Base-by-base conservation (phyloP, 768 basidiomycete genomes). In the Trametes villosa region DNA sequence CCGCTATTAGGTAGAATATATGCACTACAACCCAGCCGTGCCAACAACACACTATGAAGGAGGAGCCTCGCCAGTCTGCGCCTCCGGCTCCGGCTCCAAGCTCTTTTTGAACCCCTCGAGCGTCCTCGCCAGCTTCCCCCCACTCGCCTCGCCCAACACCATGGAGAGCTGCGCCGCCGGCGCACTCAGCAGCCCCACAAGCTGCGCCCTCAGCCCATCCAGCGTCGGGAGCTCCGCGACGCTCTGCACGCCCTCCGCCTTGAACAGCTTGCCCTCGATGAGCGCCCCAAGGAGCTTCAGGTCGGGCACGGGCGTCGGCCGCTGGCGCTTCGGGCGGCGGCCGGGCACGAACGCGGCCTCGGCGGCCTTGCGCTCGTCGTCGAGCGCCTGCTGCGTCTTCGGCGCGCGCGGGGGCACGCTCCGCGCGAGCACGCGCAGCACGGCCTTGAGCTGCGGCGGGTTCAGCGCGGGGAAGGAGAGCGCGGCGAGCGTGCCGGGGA, bases 151-250 rank as follows among this genome's bases (percentile, higher is more conserved):
- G 57, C 81, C 83, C 59, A 93, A 72, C 42, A 91, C 81, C 47
- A 84, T 86, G 4, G 89, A 84, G 47, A 96, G 78, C 73, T 92
- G 88, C 62, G 83, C 79, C 12, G 84, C 87, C 44, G 92, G 92
- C 15, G 86, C 79, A 58, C 88, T 88, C 61, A 98, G 72, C 74
- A 97, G 63, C 9, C 94, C 95, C 15, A 96, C 88, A 57, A 98
- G 81, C 74, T 96, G 94, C 18, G 87, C 87, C 53, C 89, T 76
- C 61, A 97, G 73, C 2, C 85, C 87, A 38, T 90, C 89, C 68
- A 96, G 74, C 44, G 88, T 84, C 22, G 94, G 95, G 53, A 96
- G 75, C 66, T 86, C 84, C 31, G 87, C 84, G 5, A 94, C 84
- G 15, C 84, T 79, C 69, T 79, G 76, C 55, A 94, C 76, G 6